phyloP scores from a whole-genome alignment of 345 rosid genomes.

The Microthlaspi erraticum region DNA sequence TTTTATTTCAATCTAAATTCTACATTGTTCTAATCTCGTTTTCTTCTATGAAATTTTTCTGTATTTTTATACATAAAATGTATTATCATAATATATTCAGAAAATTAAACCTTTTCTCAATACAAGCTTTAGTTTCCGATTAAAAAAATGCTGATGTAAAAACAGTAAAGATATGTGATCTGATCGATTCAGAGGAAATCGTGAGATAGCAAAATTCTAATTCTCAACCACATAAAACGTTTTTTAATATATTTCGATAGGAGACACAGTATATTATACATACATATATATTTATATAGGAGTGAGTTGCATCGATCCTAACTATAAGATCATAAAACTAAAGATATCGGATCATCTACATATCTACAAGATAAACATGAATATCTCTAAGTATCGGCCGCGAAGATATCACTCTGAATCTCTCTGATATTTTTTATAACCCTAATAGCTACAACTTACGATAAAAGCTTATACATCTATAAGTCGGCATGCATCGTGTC shows the following conservation, averaged over 20 bases:
- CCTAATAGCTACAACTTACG: background rate
- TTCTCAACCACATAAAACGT: background rate
- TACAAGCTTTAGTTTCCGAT: too few species aligned
- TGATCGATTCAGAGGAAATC: too few species aligned
- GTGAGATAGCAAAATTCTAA: background rate
- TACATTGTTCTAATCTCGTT: background rate
- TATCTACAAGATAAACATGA: constrained; percentile 25
- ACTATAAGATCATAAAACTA: constrained; percentile 1
- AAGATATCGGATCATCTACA: constrained; percentile 22
- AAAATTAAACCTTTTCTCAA: too few species aligned
- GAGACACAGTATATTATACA: background rate
- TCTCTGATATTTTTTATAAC: background rate
- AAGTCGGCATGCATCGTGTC: background rate
- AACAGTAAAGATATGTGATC: too few species aligned
- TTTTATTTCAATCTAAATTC: background rate
- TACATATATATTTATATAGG: background rate
- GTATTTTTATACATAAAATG: too few species aligned
- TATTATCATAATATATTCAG: background rate
- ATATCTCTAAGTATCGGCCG: constrained; percentile 4
- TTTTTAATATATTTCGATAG: background rate
- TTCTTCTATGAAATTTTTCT: too few species aligned
- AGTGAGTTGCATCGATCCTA: constrained; percentile 27
- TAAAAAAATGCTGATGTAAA: too few species aligned
- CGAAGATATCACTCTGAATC: constrained; percentile 6
- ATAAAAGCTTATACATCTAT: background rate